Evolutionary conservation across 2,329 filamentous ascomycete species (phyloP).

Genomic region (Aschersonia sp.): DNA sequence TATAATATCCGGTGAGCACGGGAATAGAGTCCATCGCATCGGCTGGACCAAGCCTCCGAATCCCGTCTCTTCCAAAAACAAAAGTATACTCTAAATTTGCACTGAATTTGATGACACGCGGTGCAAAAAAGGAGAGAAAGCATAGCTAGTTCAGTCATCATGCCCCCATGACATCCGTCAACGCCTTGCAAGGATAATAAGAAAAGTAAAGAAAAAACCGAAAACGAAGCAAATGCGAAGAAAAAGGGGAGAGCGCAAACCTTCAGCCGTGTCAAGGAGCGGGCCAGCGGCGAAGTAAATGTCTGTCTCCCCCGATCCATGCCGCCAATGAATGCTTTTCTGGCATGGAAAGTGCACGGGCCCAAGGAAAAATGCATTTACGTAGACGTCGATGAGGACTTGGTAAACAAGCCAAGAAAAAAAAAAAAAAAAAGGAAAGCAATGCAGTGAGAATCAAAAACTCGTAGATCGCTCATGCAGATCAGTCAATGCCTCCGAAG

Average conservation of each 20-base stretch:
- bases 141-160: neutral
- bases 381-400: no score
- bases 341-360: no score
- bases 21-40: neutral
- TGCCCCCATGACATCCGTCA: neutral
- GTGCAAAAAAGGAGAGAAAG: neutral
- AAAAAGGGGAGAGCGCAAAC: no score
- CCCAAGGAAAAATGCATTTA: no score
- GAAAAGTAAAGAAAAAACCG: no score
- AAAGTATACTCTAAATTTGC: neutral
- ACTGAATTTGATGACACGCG: neutral
- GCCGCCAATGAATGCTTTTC: no score
- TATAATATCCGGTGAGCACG: no score
- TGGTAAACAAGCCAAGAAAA: no score
- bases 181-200: neutral
- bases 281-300: no score
- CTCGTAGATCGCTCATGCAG: conserved; percentile 35
- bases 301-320: no score
- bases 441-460: conserved; percentile 7
- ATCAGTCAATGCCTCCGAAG: conserved; percentile 24
- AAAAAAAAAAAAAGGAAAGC: conserved; percentile 6
- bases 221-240: no score
- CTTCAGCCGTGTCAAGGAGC: no score
- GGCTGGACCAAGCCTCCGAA: neutral
- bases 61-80: neutral